Base-by-base conservation (phyloP, 2,329 filamentous ascomycete genomes). In the Fusarium pininemorale region DNA sequence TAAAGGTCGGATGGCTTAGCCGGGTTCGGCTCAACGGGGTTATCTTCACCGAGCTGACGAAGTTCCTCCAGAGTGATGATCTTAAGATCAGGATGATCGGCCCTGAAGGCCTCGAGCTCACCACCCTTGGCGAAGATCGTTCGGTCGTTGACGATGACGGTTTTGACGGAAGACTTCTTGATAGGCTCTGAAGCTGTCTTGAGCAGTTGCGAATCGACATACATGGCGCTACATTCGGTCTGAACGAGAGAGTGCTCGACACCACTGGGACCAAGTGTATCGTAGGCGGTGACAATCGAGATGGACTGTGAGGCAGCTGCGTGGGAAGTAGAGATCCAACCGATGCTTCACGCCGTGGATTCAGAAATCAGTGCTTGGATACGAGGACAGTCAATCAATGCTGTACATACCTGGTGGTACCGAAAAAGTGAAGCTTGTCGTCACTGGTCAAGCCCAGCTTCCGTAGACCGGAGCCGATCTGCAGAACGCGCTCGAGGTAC, bases 261-360 rank as follows among this genome's bases (percentile, higher is more conserved):
- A 53, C 95, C 95, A 71, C 92, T 90, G 78, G 94, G 90, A 61
- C 95, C 95, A 50, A 98, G 91, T 37, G 95, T 97, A 82, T 98
- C 95, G 83, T 98, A 98, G 57, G 95, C 95, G 51, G 96, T 98
- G 57, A 98, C 96, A 75, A 98, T 95, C 67, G 94, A 91, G 81
- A 98, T 90, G 50, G 94, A 95, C 83, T 98, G 96, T 22, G 95
- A 95, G 26, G 91, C 85, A 90, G 92, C 86, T 50, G 84, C 89
- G 81, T 97, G 94, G 53, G 95, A 93, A 78, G 93, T 90, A 62
- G 92, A 90, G 73, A 98, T 88, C 96, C 96, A 98, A 84, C 94
- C 90, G 58, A 91, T 88, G 82, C 93, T 94, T 63, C 10, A 58
- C 24, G 16, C 28, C 16, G 12, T 15, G n/a, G 41, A 45, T 60